Conservation (phyloP, 1,284 basidiomycete genomes). For the Pseudomicrostroma phylloplanum region DNA sequence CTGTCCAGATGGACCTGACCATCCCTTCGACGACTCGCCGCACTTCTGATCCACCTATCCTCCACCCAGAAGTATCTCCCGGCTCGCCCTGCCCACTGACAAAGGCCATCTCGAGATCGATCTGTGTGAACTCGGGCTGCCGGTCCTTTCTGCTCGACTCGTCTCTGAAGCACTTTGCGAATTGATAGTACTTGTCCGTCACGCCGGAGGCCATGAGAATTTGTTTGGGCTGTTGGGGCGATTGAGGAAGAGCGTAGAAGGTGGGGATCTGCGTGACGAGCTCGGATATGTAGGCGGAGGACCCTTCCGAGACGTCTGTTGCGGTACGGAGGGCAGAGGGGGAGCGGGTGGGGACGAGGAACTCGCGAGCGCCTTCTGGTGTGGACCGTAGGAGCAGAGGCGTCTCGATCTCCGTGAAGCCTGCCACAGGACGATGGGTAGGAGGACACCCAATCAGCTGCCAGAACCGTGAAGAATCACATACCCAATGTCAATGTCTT, state of each 20-base stretch:
- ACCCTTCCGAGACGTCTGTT: neutral
- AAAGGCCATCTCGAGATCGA: conserved; percentile 94
- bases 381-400: conserved; percentile 86
- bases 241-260: conserved; percentile 88
- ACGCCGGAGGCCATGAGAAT: conserved; percentile 84
- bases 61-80: conserved; percentile 57
- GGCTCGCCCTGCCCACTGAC: conserved; percentile 66
- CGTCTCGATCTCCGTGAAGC: conserved; percentile 86
- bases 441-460: neutral
- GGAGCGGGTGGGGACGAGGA: conserved; percentile 77
- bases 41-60: conserved; percentile 56
- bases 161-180: conserved; percentile 89
- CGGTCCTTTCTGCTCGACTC: conserved; percentile 89
- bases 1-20: conserved; percentile 63
- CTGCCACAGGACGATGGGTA: conserved; percentile 52
- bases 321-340: conserved; percentile 27
- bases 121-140: conserved; percentile 92
- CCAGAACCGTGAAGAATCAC: neutral
- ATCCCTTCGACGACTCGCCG: conserved; percentile 35
- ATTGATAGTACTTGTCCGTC: conserved; percentile 81
- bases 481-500: neutral
- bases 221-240: conserved; percentile 93
- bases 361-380: conserved; percentile 89
- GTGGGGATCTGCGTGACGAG: conserved; percentile 53
- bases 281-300: neutral